phyloP scores from a whole-genome alignment of 257 asterid species.

The Mentha longifolia region DNA sequence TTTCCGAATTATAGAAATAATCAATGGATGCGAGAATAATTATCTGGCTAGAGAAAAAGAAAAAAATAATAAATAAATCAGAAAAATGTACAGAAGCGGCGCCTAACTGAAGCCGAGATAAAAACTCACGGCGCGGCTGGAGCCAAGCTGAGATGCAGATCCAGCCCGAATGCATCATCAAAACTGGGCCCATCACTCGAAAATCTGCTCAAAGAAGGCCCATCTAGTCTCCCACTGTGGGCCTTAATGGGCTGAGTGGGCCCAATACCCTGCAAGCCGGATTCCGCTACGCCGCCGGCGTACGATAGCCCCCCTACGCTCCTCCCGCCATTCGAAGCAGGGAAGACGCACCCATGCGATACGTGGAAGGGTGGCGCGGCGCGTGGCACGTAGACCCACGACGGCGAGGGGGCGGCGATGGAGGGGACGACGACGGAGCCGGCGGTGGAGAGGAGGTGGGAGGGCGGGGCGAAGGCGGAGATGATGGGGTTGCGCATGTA shows the following conservation, averaged over 20 bases:
- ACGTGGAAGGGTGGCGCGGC: constrained; percentile 69
- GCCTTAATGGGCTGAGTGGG: constrained; percentile 57
- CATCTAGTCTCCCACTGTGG: constrained; percentile 61
- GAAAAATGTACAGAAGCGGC: constrained; percentile 54
- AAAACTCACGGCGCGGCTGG: constrained; percentile 74
- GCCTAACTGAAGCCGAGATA: neutral
- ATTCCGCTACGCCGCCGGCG: constrained; percentile 54
- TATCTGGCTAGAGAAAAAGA: constrained; percentile 23
- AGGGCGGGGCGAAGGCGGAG: constrained; percentile 82
- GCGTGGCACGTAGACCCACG: constrained; percentile 86
- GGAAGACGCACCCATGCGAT: constrained; percentile 74
- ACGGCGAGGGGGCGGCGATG: constrained; percentile 41
- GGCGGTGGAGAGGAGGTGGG: constrained; percentile 60
- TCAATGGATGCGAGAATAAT: constrained; percentile 11
- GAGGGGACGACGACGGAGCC: constrained; percentile 41
- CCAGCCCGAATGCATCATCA: constrained; percentile 83
- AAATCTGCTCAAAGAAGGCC: constrained; percentile 79
- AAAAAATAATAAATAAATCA: constrained; percentile 54
- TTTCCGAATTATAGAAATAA: constrained; percentile 24
- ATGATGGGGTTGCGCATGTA: constrained; percentile 90
- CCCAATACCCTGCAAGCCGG: constrained; percentile 60
- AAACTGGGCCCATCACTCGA: constrained; percentile 63
- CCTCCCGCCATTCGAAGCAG: constrained; percentile 47
- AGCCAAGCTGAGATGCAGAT: constrained; percentile 88
- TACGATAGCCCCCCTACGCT: constrained; percentile 52